Evolutionary conservation across 2,329 filamentous ascomycete species (phyloP).

Genomic region (Sporothrix variecibatus): DNA sequence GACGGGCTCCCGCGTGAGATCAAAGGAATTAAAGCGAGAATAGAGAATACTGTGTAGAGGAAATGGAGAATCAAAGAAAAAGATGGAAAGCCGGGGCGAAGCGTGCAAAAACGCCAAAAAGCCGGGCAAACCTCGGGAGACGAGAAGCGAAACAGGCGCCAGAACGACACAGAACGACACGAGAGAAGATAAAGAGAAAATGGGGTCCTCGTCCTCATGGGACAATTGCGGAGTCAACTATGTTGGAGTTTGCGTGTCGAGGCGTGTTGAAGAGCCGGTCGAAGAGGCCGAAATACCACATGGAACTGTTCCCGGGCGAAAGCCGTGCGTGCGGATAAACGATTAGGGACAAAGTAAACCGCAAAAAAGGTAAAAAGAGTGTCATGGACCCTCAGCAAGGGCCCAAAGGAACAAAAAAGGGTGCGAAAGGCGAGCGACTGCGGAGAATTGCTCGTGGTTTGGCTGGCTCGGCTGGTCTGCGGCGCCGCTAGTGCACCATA

Average conservation of each 20-base stretch:
- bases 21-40: slow-evolving; percentile 1
- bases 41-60: background rate
- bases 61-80: background rate
- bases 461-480: background rate
- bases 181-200: slow-evolving; percentile 9
- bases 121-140: slow-evolving; percentile 25
- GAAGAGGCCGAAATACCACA: background rate
- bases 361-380: background rate
- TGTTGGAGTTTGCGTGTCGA: slow-evolving; percentile 1
- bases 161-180: background rate
- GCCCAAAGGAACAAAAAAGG: slow-evolving; percentile 9
- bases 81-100: background rate
- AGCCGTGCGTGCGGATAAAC: slow-evolving; percentile 1
- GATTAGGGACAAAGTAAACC: background rate
- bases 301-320: background rate
- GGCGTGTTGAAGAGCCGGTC: background rate
- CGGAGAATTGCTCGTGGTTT: slow-evolving; percentile 21
- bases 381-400: background rate
- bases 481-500: background rate
- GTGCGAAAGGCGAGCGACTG: background rate
- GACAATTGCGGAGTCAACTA: background rate
- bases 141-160: slow-evolving; percentile 6
- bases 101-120: slow-evolving; percentile 1
- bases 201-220: background rate
- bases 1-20: slow-evolving; percentile 6